Evolutionary conservation across 176 grass and related monocot species (phyloP).

Genomic region (Zizania latifolia): DNA sequence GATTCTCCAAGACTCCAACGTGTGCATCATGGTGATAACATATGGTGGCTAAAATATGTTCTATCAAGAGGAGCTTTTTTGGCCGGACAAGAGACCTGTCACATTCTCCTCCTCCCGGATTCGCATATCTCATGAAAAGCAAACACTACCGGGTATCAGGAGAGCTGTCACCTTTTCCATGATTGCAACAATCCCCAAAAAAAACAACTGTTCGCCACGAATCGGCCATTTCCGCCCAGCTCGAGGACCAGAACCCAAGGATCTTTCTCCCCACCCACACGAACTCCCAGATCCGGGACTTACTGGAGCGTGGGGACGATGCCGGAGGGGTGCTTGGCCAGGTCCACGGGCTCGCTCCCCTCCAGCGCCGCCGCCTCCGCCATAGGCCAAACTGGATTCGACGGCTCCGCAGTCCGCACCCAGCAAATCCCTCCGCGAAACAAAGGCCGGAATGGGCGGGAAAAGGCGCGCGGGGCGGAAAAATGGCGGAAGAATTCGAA

Average conservation of each 20-base stretch:
- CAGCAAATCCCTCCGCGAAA: background rate
- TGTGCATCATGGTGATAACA: background rate
- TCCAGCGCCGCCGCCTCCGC: constrained; percentile 58
- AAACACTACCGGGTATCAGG: background rate
- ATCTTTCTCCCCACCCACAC: background rate
- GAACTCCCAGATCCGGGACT: constrained; percentile 34
- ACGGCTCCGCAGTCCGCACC: background rate
- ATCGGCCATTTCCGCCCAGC: background rate
- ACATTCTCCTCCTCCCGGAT: background rate
- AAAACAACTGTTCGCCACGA: background rate
- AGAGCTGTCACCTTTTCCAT: background rate
- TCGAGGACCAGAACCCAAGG: background rate
- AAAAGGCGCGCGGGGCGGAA: background rate
- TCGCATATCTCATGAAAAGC: background rate
- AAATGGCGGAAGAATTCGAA: constrained; percentile 59
- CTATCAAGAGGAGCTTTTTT: too few species aligned
- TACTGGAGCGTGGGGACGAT: constrained; percentile 98
- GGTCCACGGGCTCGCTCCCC: constrained; percentile 84
- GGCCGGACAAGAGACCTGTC: background rate
- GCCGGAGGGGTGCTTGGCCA: constrained; percentile 84
- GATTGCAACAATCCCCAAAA: background rate
- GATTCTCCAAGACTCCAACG: too few species aligned
- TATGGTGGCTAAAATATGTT: background rate
- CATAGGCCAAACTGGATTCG: constrained; percentile 19
- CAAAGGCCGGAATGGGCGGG: constrained; percentile 41